Conservation (phyloP, 2,329 filamentous ascomycete genomes). For the Phyllosticta citriasiana region DNA sequence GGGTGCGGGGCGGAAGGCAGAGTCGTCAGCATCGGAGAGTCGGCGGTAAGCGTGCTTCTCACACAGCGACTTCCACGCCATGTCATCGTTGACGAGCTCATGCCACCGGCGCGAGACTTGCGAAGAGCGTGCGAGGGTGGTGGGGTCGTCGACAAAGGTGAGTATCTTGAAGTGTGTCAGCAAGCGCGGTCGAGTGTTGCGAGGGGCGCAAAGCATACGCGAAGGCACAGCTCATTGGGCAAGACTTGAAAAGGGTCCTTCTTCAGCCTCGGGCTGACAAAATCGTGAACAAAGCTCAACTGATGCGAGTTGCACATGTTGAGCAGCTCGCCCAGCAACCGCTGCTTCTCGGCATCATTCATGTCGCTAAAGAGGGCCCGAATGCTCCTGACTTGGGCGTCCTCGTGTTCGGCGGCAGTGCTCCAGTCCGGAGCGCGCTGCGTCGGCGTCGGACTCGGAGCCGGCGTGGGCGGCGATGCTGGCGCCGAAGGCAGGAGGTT, state of each 20-base stretch:
- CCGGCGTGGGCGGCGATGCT: constrained; percentile 57
- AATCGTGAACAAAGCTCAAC: constrained; percentile 90
- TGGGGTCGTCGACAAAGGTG: constrained; percentile 94
- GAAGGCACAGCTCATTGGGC: constrained; percentile 83
- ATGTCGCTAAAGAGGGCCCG: constrained; percentile 71
- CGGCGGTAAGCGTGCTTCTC: constrained; percentile 84
- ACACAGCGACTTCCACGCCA: constrained; percentile 96
- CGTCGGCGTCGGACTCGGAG: constrained; percentile 55
- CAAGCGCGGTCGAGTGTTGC: background rate
- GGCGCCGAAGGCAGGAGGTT: constrained; percentile 55
- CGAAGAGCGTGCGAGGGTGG: constrained; percentile 82
- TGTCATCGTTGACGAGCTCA: constrained; percentile 87
- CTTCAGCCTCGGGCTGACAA: constrained; percentile 86
- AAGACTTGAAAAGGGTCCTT: constrained; percentile 91
- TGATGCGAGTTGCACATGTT: constrained; percentile 93
- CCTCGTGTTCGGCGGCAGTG: constrained; percentile 67
- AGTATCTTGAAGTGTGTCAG: constrained; percentile 55
- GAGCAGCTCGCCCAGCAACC: constrained; percentile 76
- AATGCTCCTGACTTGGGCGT: constrained; percentile 70
- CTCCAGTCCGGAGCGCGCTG: constrained; percentile 63
- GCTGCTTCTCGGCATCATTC: constrained; percentile 64
- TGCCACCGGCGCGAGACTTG: constrained; percentile 95
- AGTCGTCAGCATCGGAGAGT: constrained; percentile 32
- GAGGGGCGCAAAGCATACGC: constrained; percentile 47
- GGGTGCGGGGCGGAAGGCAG: constrained; percentile 6